Evolutionary conservation across 2,329 filamentous ascomycete genomes (phyloP).

Genomic region (Calonectria fujianensis): DNA sequence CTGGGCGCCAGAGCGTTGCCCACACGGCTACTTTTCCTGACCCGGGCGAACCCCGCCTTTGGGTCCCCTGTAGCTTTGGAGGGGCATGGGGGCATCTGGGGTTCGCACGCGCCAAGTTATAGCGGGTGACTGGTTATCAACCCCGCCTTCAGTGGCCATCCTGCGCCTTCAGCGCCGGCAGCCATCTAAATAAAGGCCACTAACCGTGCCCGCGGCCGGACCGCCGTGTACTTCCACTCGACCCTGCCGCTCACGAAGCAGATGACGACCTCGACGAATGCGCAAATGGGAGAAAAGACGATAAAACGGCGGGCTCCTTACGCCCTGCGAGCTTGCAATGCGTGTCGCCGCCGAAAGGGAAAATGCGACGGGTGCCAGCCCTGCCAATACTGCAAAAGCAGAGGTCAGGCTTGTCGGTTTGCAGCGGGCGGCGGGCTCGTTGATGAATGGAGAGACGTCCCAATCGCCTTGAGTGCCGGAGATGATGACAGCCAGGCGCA

Average conservation of each 20-base stretch:
- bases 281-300: constrained; percentile 6
- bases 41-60: constrained; percentile 9
- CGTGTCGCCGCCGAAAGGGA: constrained; percentile 51
- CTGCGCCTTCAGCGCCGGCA: not conserved
- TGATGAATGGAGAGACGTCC: constrained; percentile 25
- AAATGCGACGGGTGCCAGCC: constrained; percentile 51
- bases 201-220: not conserved
- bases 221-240: not conserved
- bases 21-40: constrained; percentile 13
- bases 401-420: constrained; percentile 44
- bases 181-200: constrained; percentile 1
- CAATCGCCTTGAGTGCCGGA: not conserved
- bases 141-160: not conserved
- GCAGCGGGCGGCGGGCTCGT: constrained; percentile 19
- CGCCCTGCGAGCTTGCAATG: constrained; percentile 51
- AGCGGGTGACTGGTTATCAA: constrained; percentile 1
- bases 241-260: not conserved
- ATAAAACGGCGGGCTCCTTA: constrained; percentile 46
- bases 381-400: constrained; percentile 45
- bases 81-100: not conserved
- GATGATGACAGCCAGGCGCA: not conserved
- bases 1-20: not conserved
- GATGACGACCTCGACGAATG: not conserved
- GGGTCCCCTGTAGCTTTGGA: not conserved
- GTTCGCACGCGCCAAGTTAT: not conserved